A percentile compares a stretch with the other conserved stretches of the same genome.
Conservation (phyloP, 2,329 filamentous ascomycete species). For the Tolypocladium pustulatum region DNA sequence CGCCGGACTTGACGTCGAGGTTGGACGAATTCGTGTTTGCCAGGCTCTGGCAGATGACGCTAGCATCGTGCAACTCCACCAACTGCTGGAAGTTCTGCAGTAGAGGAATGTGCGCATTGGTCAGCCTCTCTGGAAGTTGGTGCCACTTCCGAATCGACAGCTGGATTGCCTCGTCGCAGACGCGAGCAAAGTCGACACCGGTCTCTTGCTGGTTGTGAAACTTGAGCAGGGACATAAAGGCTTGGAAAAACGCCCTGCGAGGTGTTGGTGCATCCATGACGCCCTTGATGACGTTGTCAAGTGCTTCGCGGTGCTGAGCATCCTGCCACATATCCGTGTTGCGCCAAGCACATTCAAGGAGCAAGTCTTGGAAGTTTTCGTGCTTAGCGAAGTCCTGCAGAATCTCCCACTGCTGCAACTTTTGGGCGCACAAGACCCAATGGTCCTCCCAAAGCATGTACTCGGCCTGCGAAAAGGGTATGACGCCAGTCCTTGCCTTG, state of each 20-base stretch:
- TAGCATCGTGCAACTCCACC: slow-evolving; percentile 94
- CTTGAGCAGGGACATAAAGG: slow-evolving; percentile 94
- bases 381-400: slow-evolving; percentile 96
- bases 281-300: slow-evolving; percentile 90
- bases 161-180: slow-evolving; percentile 95
- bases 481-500: slow-evolving; percentile 89
- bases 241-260: slow-evolving; percentile 90
- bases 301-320: slow-evolving; percentile 72
- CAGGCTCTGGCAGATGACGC: slow-evolving; percentile 88
- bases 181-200: slow-evolving; percentile 68
- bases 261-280: slow-evolving; percentile 96
- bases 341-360: slow-evolving; percentile 91
- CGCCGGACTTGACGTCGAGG: slow-evolving; percentile 86
- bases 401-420: slow-evolving; percentile 98
- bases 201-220: slow-evolving; percentile 82
- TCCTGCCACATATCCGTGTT: slow-evolving; percentile 92
- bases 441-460: slow-evolving; percentile 99
- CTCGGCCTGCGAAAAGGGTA: slow-evolving; percentile 91
- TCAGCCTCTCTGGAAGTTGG: slow-evolving; percentile 87
- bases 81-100: slow-evolving; percentile 97
- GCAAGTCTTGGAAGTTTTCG: slow-evolving; percentile 94
- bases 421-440: slow-evolving; percentile 95
- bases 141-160: slow-evolving; percentile 98
- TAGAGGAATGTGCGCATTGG: slow-evolving; percentile 88
- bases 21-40: slow-evolving; percentile 75